Base-by-base conservation (phyloP, 2,329 filamentous ascomycete genomes). In the Fusarium pseudograminearum region DNA sequence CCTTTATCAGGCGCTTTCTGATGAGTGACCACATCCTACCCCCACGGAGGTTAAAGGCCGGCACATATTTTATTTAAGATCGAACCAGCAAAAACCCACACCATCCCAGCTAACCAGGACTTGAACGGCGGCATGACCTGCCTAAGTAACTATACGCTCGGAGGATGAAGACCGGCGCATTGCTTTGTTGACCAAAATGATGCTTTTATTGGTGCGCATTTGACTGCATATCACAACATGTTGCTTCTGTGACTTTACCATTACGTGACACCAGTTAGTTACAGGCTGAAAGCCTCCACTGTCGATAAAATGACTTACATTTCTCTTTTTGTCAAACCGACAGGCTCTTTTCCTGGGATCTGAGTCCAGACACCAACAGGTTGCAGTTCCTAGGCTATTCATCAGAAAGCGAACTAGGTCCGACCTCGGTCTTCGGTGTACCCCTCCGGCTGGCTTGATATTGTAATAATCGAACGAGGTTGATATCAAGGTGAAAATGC, bases 181-280 rank as follows among this genome's bases (percentile, higher is more conserved):
- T 66, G 63, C 63, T 38, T 59, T 45, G 30, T 69, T 67, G 60
- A 71, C 69, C 67, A 75, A 64, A 40, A 30, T 41, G 50, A 48
- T 65, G 63, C 59, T 68, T 71, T 65, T 57, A 75, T 75, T 75
- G 73, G 73, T 56, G 73, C 73, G 73, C 73, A 75, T 73, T 75
- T 71, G 55, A 41, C 41, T 56, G 26, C 59, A 62, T 58, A 57
- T 62, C 45, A 34, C 47, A 58, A 63, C 41, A 47, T 63, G 61
- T 63, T 61, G 60, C 36, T 61, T 70, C 46, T 65, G 42, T 34
- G 53, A 48, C 54, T 60, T 22, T 58, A 11, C 11, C 36, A 58
- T 16, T 51, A 28, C 22, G 28, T 65, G 47, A 56, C 64, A 31
- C 53, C 31, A 54, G 42, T 53, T 34, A 24, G 47, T 60, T 40